A percentile compares a stretch with the other conserved stretches of the same genome.
Evolutionary conservation across 2,329 filamentous ascomycete genomes (phyloP).

Genomic region (Stachybotrys chartarum): DNA sequence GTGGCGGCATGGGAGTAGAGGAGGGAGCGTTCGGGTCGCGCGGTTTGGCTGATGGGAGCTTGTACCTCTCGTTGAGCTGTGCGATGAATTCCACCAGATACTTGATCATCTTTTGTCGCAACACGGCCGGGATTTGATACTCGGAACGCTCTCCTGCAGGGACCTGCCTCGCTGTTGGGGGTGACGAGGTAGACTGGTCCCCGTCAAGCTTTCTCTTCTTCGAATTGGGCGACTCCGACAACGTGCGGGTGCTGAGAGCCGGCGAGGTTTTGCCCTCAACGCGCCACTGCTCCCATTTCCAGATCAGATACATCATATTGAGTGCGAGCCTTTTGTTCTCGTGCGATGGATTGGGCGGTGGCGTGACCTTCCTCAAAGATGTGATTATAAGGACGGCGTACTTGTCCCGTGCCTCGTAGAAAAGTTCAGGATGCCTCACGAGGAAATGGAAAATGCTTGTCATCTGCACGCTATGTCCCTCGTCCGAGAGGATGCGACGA

Average conservation of each 20-base stretch:
- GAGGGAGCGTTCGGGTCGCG: constrained; percentile 42
- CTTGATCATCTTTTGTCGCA: constrained; percentile 78
- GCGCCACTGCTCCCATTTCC: constrained; percentile 84
- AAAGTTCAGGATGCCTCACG: constrained; percentile 83
- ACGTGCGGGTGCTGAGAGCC: constrained; percentile 19
- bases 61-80: constrained; percentile 77
- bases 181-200: constrained; percentile 45
- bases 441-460: constrained; percentile 97
- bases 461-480: constrained; percentile 90
- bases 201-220: constrained; percentile 73
- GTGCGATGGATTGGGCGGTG: constrained; percentile 74
- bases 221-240: constrained; percentile 63
- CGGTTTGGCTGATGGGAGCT: constrained; percentile 62
- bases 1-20: constrained; percentile 38
- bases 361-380: constrained; percentile 80
- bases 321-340: constrained; percentile 89
- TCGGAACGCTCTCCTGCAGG: constrained; percentile 48
- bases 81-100: constrained; percentile 96
- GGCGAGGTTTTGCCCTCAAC: constrained; percentile 50
- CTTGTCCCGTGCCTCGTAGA: constrained; percentile 91
- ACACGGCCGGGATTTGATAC: constrained; percentile 58
- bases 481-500: constrained; percentile 84
- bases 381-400: constrained; percentile 85
- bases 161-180: constrained; percentile 37
- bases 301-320: constrained; percentile 84